Evolutionary conservation across 495 filamentous ascomycete genomes (phyloP).

Genomic region (Daldinia decipiens): DNA sequence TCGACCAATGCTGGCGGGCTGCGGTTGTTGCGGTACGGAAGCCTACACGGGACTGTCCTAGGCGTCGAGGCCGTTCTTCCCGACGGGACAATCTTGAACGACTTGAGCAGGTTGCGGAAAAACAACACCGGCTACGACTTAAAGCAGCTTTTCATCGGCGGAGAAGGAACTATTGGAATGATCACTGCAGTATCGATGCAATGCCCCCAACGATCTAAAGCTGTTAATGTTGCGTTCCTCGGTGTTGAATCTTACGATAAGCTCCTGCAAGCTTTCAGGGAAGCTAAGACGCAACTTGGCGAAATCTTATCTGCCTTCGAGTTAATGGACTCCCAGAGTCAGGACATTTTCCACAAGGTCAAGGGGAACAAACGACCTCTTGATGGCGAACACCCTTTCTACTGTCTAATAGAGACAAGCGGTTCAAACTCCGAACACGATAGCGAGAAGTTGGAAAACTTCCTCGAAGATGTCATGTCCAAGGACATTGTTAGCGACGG

Average conservation of each 20-base stretch:
- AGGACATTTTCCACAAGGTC: constrained; percentile 76
- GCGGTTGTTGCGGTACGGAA: constrained; percentile 89
- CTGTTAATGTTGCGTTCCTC: constrained; percentile 91
- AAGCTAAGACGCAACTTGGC: constrained; percentile 87
- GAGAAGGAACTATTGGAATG: constrained; percentile 93
- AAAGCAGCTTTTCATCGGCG: constrained; percentile 97
- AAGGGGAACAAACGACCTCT: constrained; percentile 82
- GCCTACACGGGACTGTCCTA: constrained; percentile 89
- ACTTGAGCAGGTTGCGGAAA: constrained; percentile 87
- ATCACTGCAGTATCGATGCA: constrained; percentile 90
- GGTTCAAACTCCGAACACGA: constrained; percentile 95
- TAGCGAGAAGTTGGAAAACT: constrained; percentile 80
- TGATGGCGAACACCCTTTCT: constrained; percentile 87
- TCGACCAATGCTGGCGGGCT: constrained; percentile 95
- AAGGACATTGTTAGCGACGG: constrained; percentile 86
- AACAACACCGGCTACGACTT: constrained; percentile 98
- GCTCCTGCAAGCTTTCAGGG: constrained; percentile 80
- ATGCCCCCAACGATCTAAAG: constrained; percentile 84
- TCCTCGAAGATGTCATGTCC: constrained; percentile 91
- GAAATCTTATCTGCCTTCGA: constrained; percentile 98
- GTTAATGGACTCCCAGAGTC: constrained; percentile 88
- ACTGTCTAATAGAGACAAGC: constrained; percentile 95
- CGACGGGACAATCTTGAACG: constrained; percentile 89
- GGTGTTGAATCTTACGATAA: constrained; percentile 87
- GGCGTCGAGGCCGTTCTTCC: constrained; percentile 93